Percentiles rank a stretch among this genome's conserved stretches.
These are phyloP conservation scores for Cordyceps tenuipes DNA, from an alignment of 2,329 filamentous ascomycete species.

Conservation along the genomic window DNA sequence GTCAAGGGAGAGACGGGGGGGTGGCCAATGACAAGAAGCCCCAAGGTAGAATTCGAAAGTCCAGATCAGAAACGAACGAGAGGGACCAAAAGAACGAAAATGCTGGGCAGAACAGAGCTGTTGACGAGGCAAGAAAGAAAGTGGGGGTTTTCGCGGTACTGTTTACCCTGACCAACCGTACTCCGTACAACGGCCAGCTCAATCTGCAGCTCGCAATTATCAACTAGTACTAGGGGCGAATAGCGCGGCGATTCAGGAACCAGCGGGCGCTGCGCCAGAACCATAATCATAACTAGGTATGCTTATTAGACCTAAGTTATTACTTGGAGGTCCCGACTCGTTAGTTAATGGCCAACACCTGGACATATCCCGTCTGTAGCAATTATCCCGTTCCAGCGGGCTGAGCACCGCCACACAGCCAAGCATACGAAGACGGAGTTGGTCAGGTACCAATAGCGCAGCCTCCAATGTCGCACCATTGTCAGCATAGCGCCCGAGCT, in stretches of 20 bases:
- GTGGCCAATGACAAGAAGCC: neutral
- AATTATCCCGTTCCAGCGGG: neutral
- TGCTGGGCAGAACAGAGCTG: neutral
- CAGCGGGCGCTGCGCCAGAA: neutral
- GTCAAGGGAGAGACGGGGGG: neutral
- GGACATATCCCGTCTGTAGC: no score
- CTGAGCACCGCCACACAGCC: neutral
- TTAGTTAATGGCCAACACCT: no score
- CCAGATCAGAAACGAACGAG: neutral
- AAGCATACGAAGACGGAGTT: neutral
- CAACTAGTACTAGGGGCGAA: no score
- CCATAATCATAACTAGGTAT: no score
- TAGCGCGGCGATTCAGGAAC: neutral
- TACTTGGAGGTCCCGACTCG: no score
- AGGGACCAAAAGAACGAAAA: neutral
- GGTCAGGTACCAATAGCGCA: neutral
- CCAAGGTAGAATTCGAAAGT: neutral
- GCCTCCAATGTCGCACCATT: neutral
- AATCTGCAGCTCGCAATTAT: neutral
- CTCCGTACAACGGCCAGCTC: neutral
- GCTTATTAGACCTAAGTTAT: no score
- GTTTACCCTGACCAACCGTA: neutral
- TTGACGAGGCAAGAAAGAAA: constrained; percentile 8
- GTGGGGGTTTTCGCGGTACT: constrained; percentile 1
- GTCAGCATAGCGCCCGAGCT: neutral